A percentile compares a stretch with the other conserved stretches of the same genome.
phyloP scores from a whole-genome alignment of 495 filamentous ascomycete genomes.

The Daldinia loculata region DNA sequence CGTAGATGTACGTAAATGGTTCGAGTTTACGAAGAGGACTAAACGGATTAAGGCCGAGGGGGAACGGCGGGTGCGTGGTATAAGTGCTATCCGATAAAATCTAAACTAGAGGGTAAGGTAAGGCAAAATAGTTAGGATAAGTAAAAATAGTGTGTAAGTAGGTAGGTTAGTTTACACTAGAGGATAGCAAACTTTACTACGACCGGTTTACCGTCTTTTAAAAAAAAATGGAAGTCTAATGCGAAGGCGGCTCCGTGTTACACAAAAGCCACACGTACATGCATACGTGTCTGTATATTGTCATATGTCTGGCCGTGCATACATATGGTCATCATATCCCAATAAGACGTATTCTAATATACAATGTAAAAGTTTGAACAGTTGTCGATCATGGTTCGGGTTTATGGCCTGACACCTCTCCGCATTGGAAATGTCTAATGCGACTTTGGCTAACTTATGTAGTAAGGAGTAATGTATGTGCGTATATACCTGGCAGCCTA shows the following conservation, averaged over 20 bases:
- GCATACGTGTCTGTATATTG: not conserved
- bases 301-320: too few relatives aligned
- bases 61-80: too few relatives aligned
- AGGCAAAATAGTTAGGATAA: not conserved
- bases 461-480: slow-evolving; percentile 2
- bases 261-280: slow-evolving; percentile 24
- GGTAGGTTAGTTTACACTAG: not conserved
- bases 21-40: not conserved
- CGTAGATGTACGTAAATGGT: slow-evolving; percentile 1
- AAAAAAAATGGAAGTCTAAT: not conserved
- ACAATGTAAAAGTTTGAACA: not conserved
- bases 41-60: not conserved
- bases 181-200: not conserved
- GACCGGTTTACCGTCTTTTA: not conserved
- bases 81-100: not conserved
- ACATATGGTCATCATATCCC: not conserved
- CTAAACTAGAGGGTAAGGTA: not conserved
- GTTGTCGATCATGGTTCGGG: slow-evolving; percentile 36
- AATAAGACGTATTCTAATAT: slow-evolving; percentile 6
- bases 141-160: not conserved
- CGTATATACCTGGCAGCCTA: slow-evolving; percentile 6
- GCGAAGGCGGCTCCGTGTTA: slow-evolving; percentile 8
- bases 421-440: slow-evolving; percentile 26
- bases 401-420: slow-evolving; percentile 39
- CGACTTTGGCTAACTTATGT: slow-evolving; percentile 12